Evolutionary conservation across 129 eudicot species (phyloP), one percentile per base, ranked within the genome.

Genomic region (Chrysanthemum makinoi): DNA sequence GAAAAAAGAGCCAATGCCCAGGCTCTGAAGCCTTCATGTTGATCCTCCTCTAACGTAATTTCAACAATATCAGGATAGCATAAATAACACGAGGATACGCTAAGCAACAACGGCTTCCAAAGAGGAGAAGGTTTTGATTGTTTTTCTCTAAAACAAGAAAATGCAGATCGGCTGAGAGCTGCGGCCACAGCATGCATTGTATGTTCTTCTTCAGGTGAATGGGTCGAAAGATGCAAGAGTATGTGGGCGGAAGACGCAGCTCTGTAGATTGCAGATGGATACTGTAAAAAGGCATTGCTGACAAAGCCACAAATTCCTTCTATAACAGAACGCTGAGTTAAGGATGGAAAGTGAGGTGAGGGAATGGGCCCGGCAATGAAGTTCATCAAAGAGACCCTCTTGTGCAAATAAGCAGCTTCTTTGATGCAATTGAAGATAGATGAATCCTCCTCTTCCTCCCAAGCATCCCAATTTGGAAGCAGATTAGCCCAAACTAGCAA

Each of bases 401-500:
- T 83, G 75, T 85, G 80, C 59, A 88, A 75, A 69, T 20, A 70
- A 65, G 83, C 83, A 49, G 76, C 83, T 81, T 85, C 88, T 74
- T 80, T 85, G 72, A 85, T 83, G 82, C 88, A 88, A 24, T 54
- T 82, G 74, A 85, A 88, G 62, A 86, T 79, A 14, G 95, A 80
- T 43, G 80, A 80, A 79, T 88, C 95, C 57, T 88, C 95, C 66
- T 69, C 75, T 77, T 85, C 95, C 74, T 88, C 95, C 95, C 95
- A 88, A 28, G 71, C 81, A 77, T 79, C 73, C 87, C 87, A 86
- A 18, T 86, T 81, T 76, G 91, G 63, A 44, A 88, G 81, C 22
- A 77, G 70, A 63, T 76, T 76, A 50, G 89, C 83, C 96, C 96
- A 88, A 28, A 80, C 82, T 74, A 74, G 78, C 19, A 88, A 74